These are phyloP conservation scores for Apiotrichum porosum DNA, from an alignment of 1,284 basidiomycete genomes.

Conservation along the genomic window DNA sequence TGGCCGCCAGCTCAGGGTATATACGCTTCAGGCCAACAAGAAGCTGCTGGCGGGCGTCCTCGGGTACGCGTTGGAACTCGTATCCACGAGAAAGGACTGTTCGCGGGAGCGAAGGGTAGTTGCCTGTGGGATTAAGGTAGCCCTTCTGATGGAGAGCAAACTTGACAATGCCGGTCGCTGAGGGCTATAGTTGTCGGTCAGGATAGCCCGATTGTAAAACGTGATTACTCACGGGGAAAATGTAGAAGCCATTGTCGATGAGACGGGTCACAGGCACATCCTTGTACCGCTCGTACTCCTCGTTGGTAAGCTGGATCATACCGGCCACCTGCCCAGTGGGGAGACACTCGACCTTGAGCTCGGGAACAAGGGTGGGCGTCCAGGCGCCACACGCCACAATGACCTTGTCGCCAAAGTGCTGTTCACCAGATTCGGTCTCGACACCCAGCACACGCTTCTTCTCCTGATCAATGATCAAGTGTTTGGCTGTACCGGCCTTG, in stretches of 20 bases:
- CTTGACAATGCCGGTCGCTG: slow-evolving; percentile 30
- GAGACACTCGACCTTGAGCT: slow-evolving; percentile 9
- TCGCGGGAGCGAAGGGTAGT: slow-evolving; percentile 5
- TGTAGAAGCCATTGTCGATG: slow-evolving; percentile 64
- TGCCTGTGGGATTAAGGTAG: slow-evolving; percentile 21
- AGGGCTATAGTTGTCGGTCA: slow-evolving; percentile 20
- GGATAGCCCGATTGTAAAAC: too few relatives aligned
- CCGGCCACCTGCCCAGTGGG: slow-evolving; percentile 59
- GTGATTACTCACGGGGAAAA: slow-evolving; percentile 56
- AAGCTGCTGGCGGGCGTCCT: slow-evolving; percentile 7
- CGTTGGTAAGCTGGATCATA: slow-evolving; percentile 61
- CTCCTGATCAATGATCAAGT: too few relatives aligned
- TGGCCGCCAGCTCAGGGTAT: slow-evolving; percentile 18
- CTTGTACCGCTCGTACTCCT: slow-evolving; percentile 60
- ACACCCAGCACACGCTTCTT: too few relatives aligned
- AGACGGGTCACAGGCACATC: slow-evolving; percentile 64
- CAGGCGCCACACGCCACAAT: slow-evolving; percentile 36
- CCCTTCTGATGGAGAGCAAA: slow-evolving; percentile 41
- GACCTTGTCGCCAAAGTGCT: slow-evolving; percentile 42
- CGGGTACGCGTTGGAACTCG: slow-evolving; percentile 3
- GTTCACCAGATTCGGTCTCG: slow-evolving; percentile 24
- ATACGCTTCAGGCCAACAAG: slow-evolving; percentile 4
- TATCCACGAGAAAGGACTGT: slow-evolving; percentile 3
- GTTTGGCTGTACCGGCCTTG: too few relatives aligned
- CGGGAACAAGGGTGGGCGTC: slow-evolving; percentile 20